Evolutionary conservation across 2,329 filamentous ascomycete species (phyloP), one percentile per base, ranked within the genome.

Genomic region (Ceratocystis smalleyi): DNA sequence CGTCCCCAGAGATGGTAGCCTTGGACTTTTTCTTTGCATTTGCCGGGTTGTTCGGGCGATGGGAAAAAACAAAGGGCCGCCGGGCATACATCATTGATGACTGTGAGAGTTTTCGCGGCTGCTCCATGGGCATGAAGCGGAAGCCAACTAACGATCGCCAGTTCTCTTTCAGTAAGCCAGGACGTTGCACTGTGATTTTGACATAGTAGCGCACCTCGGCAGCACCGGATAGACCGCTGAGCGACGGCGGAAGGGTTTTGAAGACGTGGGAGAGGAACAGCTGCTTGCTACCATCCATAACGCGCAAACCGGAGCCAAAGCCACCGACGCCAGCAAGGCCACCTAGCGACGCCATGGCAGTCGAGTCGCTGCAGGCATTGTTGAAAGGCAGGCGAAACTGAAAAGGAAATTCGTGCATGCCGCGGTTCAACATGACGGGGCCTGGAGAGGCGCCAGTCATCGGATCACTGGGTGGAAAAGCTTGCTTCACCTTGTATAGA

Each of bases 181-280:
- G 90, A n/a, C 91, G 81, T 70, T 91, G 89, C 5, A 97, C 85
- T 0, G 94, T 97, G n/a, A 88, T 90, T 73, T 99, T 99, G 72
- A 97, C 81, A 72, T 89, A 99, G 75, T 99, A 99, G 69, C 86
- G 83, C 67, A 97, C 91, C 74, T 96, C 91, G 24, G 91, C 92
- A 73, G 91, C 84, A 40, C 86, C 87, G 0, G 89, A 89, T 69
- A 94, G 91, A 2, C 89, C 90, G n/a, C 82, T 88, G 63, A 97
- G 77, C 3, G 91, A 95, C 0, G 94, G 94, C 4, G 94, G 94
- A 10, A 99, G 78, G 0, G 91, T 95, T 69, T 85, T 84, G 71
- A 88, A 94, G 68, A 94, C 83, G 76, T 99, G 94, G 47, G 72
- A 72, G 61, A 85, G 79, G 69, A 81, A 79, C 64, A 85, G 73